These are phyloP conservation scores for Camelina hispida DNA, from an alignment of 345 rosid genomes.

Conservation along the genomic window DNA sequence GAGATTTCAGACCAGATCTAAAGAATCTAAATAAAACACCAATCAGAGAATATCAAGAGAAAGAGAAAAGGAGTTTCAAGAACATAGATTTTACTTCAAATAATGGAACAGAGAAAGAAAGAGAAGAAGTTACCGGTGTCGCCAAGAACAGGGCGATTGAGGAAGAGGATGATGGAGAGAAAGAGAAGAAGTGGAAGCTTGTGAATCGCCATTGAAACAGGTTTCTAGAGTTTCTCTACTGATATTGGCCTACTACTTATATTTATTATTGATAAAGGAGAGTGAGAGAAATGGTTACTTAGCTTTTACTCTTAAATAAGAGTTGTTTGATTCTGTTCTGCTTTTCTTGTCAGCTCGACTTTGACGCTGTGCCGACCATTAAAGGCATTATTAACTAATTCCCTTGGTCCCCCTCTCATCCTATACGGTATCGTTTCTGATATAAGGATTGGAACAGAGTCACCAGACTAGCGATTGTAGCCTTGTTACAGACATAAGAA, in stretches of 20 bases:
- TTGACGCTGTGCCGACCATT: slow-evolving; percentile 28
- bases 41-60: background rate
- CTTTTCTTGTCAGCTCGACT: slow-evolving; percentile 35
- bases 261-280: slow-evolving; percentile 9
- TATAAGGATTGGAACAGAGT: background rate
- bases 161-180: slow-evolving; percentile 49
- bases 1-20: slow-evolving; percentile 18
- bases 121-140: slow-evolving; percentile 46
- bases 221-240: slow-evolving; percentile 5
- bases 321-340: slow-evolving; percentile 33
- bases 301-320: slow-evolving; percentile 31
- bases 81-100: slow-evolving; percentile 12
- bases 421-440: background rate
- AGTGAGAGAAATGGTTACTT: slow-evolving; percentile 27
- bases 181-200: slow-evolving; percentile 46
- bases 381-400: slow-evolving; percentile 9
- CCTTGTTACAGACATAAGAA: background rate
- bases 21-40: background rate
- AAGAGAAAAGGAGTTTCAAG: background rate
- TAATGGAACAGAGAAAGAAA: background rate
- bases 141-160: slow-evolving; percentile 46
- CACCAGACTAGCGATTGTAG: background rate
- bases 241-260: slow-evolving; percentile 14
- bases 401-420: background rate
- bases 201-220: slow-evolving; percentile 55